phyloP scores from a whole-genome alignment of 116 monocot species.

The Cymodocea nodosa region DNA sequence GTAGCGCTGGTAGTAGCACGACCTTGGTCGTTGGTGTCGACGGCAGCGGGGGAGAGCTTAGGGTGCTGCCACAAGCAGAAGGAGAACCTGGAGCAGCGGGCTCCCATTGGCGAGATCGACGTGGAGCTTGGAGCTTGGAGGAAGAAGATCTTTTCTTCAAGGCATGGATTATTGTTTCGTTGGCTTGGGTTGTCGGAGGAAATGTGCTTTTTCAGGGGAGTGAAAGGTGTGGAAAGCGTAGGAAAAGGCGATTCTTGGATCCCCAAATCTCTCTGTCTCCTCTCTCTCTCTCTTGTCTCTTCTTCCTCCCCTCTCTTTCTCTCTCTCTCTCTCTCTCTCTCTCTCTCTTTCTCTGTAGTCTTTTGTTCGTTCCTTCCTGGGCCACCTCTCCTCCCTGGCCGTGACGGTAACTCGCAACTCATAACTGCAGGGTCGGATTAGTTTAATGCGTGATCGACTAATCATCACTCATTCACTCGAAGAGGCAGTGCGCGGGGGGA shows the following conservation, averaged over 20 bases:
- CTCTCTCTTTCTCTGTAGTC: not conserved
- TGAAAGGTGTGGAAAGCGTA: not conserved
- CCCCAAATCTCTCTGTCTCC: not conserved
- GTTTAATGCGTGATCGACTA: too few species aligned
- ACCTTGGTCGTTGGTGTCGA: constrained; percentile 25
- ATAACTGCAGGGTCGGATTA: too few species aligned
- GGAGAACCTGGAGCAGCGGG: constrained; percentile 52
- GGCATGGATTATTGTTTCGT: not conserved
- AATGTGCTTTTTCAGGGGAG: too few species aligned
- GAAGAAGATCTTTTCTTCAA: not conserved
- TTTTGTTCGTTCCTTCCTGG: not conserved
- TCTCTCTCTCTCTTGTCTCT: not conserved
- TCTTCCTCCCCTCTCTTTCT: not conserved
- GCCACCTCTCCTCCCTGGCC: not conserved
- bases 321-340: not conserved
- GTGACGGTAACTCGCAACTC: too few species aligned
- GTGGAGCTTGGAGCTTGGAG: not conserved
- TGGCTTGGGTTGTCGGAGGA: too few species aligned
- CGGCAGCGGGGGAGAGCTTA: constrained; percentile 29
- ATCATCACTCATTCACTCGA: too few species aligned
- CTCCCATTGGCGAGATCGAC: constrained; percentile 33
- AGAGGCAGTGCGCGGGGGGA: too few species aligned
- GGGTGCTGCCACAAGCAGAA: constrained; percentile 48
- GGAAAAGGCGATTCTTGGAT: constrained; percentile 1
- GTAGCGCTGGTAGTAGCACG: too few species aligned